These are phyloP conservation scores for Pythium rhizo-oryzae DNA, from an alignment of 352 stramenopile genomes.

Conservation along the genomic window DNA sequence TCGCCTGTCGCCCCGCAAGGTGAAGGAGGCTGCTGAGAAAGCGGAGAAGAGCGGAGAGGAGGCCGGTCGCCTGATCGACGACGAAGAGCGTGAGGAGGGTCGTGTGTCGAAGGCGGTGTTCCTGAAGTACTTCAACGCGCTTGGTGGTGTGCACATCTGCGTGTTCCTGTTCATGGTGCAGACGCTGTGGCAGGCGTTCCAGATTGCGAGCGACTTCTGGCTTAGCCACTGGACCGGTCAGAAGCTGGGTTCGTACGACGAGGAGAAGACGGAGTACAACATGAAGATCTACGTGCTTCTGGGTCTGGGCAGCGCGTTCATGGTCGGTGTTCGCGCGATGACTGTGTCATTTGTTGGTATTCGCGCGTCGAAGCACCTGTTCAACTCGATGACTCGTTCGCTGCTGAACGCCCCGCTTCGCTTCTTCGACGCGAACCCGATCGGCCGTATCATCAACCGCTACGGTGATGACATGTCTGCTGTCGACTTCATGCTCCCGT, in stretches of 20 bases:
- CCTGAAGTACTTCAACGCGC: conserved; percentile 19
- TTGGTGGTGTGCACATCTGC: conserved; percentile 10
- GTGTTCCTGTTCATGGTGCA: conserved; percentile 14
- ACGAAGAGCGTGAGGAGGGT: conserved; percentile 29
- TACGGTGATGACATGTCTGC: conserved; percentile 92
- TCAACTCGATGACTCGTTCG: conserved; percentile 84
- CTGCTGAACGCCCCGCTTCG: conserved; percentile 85
- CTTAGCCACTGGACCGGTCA: conserved; percentile 85
- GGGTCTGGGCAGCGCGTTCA: conserved; percentile 38
- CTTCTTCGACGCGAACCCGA: conserved; percentile 94
- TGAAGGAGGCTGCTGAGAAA: no score
- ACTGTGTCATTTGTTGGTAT: conserved; percentile 48
- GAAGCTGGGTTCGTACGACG: conserved; percentile 18
- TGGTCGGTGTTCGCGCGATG: conserved; percentile 49
- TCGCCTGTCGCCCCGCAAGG: no score
- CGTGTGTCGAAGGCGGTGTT: conserved; percentile 26
- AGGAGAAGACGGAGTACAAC: conserved; percentile 68
- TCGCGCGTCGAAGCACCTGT: conserved; percentile 52
- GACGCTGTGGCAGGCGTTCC: conserved; percentile 63
- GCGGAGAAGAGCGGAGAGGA: no score
- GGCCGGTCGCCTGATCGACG: conserved; percentile 17
- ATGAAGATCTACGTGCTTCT: conserved; percentile 47
- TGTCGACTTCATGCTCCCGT: conserved; percentile 81
- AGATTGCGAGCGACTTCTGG: conserved; percentile 88
- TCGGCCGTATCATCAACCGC: conserved; percentile 90